Percentiles rank a stretch among this genome's conserved stretches.
Evolutionary conservation across 352 stramenopile genomes (phyloP).

Genomic region (Phytophthora kernoviae): DNA sequence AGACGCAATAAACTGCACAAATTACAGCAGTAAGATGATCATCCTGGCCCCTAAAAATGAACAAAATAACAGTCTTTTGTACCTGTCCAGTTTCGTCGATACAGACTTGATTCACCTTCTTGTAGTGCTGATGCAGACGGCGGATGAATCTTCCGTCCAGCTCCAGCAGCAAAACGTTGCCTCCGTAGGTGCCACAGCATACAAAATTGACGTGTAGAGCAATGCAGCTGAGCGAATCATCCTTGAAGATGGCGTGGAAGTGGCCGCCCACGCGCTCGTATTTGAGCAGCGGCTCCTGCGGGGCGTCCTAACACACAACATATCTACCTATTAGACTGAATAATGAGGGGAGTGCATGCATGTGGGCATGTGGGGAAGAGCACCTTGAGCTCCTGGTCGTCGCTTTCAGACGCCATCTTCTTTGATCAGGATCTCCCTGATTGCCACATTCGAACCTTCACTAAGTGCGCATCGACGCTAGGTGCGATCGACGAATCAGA

Average conservation of each 20-base stretch:
- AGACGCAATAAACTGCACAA: constrained; percentile 76
- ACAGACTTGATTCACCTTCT: constrained; percentile 87
- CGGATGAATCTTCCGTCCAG: constrained; percentile 80
- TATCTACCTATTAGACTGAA: not conserved
- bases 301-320: constrained; percentile 17
- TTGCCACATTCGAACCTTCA: too few relatives aligned
- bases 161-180: constrained; percentile 81
- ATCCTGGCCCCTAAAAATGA: too few relatives aligned
- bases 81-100: constrained; percentile 84
- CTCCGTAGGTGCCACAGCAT: constrained; percentile 78
- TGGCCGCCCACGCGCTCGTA: constrained; percentile 87
- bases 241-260: constrained; percentile 87
- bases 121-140: constrained; percentile 86
- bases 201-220: constrained; percentile 83
- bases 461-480: too few relatives aligned
- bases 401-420: constrained; percentile 16
- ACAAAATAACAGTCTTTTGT: constrained; percentile 2
- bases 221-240: constrained; percentile 85
- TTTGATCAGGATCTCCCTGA: not conserved
- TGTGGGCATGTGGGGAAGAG: not conserved
- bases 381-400: constrained; percentile 23
- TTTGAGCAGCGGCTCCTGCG: constrained; percentile 79
- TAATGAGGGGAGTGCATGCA: not conserved
- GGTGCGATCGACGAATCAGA: too few relatives aligned
- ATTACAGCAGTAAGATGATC: too few relatives aligned